Evolutionary conservation across 1,284 basidiomycete species (phyloP).

Genomic region (Ganoderma multipileum): DNA sequence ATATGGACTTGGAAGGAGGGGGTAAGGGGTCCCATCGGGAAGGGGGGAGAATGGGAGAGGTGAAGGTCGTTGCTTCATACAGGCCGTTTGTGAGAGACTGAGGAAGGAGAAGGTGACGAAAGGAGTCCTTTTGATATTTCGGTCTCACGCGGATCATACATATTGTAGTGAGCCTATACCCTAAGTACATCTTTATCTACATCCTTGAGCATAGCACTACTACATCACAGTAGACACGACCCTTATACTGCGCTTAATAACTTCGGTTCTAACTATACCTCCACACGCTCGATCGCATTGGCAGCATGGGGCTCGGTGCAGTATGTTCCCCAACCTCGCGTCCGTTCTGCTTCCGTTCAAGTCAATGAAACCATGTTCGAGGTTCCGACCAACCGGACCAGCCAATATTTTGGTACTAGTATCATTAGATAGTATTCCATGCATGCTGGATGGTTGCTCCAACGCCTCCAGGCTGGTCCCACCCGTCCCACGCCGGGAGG

Average conservation of each 20-base stretch:
- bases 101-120: not conserved
- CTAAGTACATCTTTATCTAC: not conserved
- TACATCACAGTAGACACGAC: not conserved
- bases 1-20: not conserved
- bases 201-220: not conserved
- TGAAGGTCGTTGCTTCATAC: slow-evolving; percentile 5
- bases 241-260: not conserved
- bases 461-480: no score
- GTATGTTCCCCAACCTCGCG: no score
- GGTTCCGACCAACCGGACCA: no score
- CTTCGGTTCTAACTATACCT: not conserved
- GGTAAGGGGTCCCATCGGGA: not conserved
- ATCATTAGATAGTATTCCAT: no score
- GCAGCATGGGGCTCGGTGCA: no score
- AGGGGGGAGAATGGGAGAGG: not conserved
- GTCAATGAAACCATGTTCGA: no score
- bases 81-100: not conserved
- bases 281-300: no score
- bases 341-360: no score
- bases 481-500: not conserved
- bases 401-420: no score
- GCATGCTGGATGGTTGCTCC: no score
- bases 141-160: not conserved
- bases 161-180: not conserved
- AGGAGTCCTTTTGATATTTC: not conserved